phyloP scores from a whole-genome alignment of 1,284 basidiomycete genomes.

The Marasmius oreades region DNA sequence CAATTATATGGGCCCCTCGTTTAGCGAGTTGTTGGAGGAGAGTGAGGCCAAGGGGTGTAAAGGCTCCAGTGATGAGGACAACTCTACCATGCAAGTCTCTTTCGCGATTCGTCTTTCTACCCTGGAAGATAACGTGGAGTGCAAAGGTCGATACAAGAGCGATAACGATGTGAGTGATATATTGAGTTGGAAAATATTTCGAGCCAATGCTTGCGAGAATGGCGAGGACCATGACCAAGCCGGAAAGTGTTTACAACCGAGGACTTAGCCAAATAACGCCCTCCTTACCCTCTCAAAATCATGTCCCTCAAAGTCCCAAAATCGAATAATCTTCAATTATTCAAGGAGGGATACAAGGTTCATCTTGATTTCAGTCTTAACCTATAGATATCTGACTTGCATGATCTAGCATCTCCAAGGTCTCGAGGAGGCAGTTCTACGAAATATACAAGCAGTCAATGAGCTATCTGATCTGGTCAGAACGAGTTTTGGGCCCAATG shows the following conservation, averaged over 20 bases:
- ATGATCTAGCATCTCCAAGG: constrained; percentile 73
- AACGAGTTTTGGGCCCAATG: constrained; percentile 95
- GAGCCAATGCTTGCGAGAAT: constrained; percentile 13
- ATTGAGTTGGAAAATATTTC: constrained; percentile 35
- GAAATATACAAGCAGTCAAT: constrained; percentile 94
- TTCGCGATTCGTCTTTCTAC: constrained; percentile 63
- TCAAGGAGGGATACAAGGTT: constrained; percentile 94
- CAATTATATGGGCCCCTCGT: constrained; percentile 73
- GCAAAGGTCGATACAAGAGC: constrained; percentile 40
- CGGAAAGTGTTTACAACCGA: neutral
- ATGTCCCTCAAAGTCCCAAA: constrained; percentile 92
- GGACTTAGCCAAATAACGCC: neutral
- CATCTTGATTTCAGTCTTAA: constrained; percentile 1
- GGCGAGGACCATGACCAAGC: neutral
- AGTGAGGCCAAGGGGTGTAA: constrained; percentile 68
- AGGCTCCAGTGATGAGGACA: constrained; percentile 70
- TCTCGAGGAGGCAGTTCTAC: constrained; percentile 88
- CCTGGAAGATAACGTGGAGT: constrained; percentile 59
- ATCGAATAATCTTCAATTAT: constrained; percentile 84
- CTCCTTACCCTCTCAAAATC: constrained; percentile 38
- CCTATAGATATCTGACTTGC: constrained; percentile 10
- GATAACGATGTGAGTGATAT: constrained; percentile 44
- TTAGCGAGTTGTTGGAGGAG: constrained; percentile 60
- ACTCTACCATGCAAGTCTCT: constrained; percentile 68
- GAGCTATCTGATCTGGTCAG: constrained; percentile 95